A percentile compares a stretch with the other conserved stretches of the same genome.
phyloP scores from a whole-genome alignment of 148 eudicot genomes.

The Vaccinium myrtillus region DNA sequence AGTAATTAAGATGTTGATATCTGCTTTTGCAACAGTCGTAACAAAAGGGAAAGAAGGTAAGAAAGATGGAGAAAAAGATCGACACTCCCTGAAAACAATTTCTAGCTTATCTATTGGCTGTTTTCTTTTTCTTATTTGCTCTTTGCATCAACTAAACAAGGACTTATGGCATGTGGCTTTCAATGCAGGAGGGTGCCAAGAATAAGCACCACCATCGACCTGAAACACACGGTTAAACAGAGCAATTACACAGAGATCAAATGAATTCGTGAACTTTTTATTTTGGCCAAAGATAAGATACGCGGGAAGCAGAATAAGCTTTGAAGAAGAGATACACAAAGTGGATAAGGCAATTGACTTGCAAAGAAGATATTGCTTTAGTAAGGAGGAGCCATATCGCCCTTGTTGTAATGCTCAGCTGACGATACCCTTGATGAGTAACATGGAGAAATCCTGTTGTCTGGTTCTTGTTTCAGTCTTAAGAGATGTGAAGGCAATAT shows the following conservation, averaged over 20 bases:
- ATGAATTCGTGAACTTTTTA: neutral
- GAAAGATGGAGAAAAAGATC: neutral
- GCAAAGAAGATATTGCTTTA: conserved; percentile 13
- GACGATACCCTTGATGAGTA: neutral
- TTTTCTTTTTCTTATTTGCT: neutral
- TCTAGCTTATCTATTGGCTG: neutral
- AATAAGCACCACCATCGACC: neutral
- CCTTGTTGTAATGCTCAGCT: conserved; percentile 14
- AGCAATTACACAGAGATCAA: neutral
- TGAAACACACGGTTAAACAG: conserved; percentile 6
- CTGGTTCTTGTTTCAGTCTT: neutral
- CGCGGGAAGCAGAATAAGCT: neutral
- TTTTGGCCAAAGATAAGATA: neutral
- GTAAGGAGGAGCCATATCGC: conserved; percentile 2
- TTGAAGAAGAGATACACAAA: neutral
- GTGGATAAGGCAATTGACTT: neutral
- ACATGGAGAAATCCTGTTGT: conserved; percentile 1
- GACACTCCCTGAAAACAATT: neutral
- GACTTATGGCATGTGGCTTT: neutral
- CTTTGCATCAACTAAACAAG: neutral
- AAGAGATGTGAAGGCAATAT: neutral
- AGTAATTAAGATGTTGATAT: neutral
- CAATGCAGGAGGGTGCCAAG: conserved; percentile 19
- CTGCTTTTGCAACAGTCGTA: neutral
- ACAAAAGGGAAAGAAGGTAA: neutral